Evolutionary conservation across 2,329 filamentous ascomycete species (phyloP), one percentile per base, ranked within the genome.

Genomic region (Plectosphaerella cucumerina): DNA sequence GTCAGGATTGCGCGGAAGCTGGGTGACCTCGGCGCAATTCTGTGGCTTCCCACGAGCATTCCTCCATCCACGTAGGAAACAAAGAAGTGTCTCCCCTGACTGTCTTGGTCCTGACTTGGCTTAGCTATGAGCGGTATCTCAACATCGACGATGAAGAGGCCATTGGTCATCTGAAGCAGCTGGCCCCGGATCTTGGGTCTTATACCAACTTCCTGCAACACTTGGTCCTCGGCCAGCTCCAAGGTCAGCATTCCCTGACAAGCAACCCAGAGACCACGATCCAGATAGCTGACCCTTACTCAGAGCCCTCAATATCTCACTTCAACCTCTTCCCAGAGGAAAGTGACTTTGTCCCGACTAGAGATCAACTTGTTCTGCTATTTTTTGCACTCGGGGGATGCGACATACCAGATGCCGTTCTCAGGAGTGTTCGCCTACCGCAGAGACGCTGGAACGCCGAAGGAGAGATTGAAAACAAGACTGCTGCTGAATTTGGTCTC

Each of bases 91-190:
- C 4, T 8, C 2, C n/a, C 1, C 21, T 2, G 3, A 17, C 11
- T 2, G n/a, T n/a, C n/a, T n/a, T 20, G 8, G 8, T 14, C 34
- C 49, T 58, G 3, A 58, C 4, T 6, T 12, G 6, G 3, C 5
- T 3, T 48, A 65, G 65, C 5, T 68, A 67, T 10, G 65, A 68
- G 45, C 54, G 65, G 33, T 68, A 68, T 50, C 48, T 68, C 1
- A 65, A 64, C 21, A 60, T 67, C 54, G 65, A 68, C 6, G 65
- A 68, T 12, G 61, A 61, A 5, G 59, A 62, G 6, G 54, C 59
- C 0, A 65, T 68, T n/a, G 50, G 48, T 9, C 65, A 68, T 41
- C 33, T 68, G 3, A 33, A 45, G 1, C 56, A 52, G 1, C 39
- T 68, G 0, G 57, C 56, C 0, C 48, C 55, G 2, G 47, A 51